A percentile compares a stretch with the other conserved stretches of the same genome.
These are phyloP conservation scores for Aureobasidium uvarum DNA, from an alignment of 2,329 filamentous ascomycete species.

Conservation along the genomic window DNA sequence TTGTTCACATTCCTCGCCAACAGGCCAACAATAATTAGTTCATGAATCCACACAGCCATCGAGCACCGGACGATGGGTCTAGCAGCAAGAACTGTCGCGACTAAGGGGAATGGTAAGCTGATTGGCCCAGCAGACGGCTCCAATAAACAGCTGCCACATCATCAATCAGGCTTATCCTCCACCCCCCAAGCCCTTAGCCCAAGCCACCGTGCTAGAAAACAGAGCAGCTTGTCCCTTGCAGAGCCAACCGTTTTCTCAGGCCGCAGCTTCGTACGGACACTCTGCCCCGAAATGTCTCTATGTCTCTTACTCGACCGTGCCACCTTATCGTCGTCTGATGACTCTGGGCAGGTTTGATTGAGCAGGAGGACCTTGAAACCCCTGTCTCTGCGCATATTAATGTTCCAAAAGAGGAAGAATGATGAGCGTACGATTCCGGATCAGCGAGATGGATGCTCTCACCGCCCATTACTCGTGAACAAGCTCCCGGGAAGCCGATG, in stretches of 20 bases:
- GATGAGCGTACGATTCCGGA: constrained; percentile 10
- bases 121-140: constrained; percentile 20
- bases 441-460: constrained; percentile 18
- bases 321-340: constrained; percentile 13
- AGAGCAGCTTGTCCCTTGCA: constrained; percentile 26
- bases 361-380: constrained; percentile 10
- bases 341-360: constrained; percentile 11
- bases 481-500: constrained; percentile 21
- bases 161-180: constrained; percentile 25
- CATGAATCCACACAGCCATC: neutral
- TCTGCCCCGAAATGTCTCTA: constrained; percentile 24
- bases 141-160: constrained; percentile 25
- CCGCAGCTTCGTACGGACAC: constrained; percentile 13
- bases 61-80: constrained; percentile 7
- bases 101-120: constrained; percentile 14
- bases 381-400: constrained; percentile 21
- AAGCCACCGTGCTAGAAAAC: constrained; percentile 26
- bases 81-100: constrained; percentile 8
- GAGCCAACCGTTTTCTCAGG: constrained; percentile 27
- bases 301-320: constrained; percentile 21
- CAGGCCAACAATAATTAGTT: neutral
- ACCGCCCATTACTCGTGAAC: constrained; percentile 25
- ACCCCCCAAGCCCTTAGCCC: constrained; percentile 18
- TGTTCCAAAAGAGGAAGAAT: constrained; percentile 6
- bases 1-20: constrained; percentile 17